Base-by-base conservation (phyloP, 2,329 filamentous ascomycete species). In the Lachnellula cervina region DNA sequence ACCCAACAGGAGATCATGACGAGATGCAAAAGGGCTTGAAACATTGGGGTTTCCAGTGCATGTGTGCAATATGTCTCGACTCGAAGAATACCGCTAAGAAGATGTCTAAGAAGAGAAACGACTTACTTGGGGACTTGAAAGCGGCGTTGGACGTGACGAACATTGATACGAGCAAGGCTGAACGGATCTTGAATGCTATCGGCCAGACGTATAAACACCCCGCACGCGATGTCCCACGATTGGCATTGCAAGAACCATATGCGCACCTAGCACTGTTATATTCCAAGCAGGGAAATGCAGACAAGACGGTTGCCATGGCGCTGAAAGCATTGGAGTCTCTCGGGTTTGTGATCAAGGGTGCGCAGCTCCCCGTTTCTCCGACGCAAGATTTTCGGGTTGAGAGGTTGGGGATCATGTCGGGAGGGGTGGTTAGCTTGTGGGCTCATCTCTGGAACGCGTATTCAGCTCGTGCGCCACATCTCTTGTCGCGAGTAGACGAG, bases 41-140 rank as follows among this genome's bases (percentile, higher is more conserved):
- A 40, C 28, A 46, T 14, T 60, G 56, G 53, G 60, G 51, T 1
- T 58, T 62, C 34, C 16, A 42, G n/a, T 60, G 60, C 49, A 44
- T 21, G 4, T 60, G 60, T 49, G 28, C 23, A 8, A 42, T 62
- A 5, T 62, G 58, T n/a, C 19, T 32, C 17, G 58, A 60, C 37
- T 54, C 40, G 13, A 51, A 55, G 17, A 8, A 23, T 4, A 54
- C 50, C 6, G 1, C 43, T 0, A 56, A 42, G 34, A 57, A 52
- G 4, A 11, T 49, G 1, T 14, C 42, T 1, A 59, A 42, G 11
- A 55, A 17, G 34, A 49, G 59, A 53, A 53, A 46, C 1, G 17
- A 17, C 3, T 38, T 58, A n/a, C 49, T 51, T 25, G 23, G 4
- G 25, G 49, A 60, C 38, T 46, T 62, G 19, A 46, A 51, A 8